A percentile compares a stretch with the other conserved stretches of the same genome.
Conservation (phyloP, 2,329 filamentous ascomycete species). For the Talaromyces sp. region DNA sequence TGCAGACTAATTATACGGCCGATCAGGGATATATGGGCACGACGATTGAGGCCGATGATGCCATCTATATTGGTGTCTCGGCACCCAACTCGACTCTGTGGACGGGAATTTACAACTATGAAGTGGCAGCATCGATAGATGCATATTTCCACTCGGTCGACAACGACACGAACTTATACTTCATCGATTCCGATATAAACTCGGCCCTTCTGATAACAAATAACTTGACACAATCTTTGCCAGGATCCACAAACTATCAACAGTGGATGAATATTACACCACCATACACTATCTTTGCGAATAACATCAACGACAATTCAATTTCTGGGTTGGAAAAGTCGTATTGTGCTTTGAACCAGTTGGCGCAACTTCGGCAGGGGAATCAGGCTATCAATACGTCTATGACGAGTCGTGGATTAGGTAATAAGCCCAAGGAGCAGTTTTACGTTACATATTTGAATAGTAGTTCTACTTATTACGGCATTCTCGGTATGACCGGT, state of each 20-base stretch:
- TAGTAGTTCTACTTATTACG: conserved; percentile 66
- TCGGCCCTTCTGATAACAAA: conserved; percentile 76
- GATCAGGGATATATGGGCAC: conserved; percentile 67
- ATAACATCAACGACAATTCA: conserved; percentile 56
- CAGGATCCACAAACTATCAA: conserved; percentile 49
- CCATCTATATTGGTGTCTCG: conserved; percentile 73
- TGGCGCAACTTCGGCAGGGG: conserved; percentile 63
- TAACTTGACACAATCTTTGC: conserved; percentile 55
- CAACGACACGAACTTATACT: conserved; percentile 59
- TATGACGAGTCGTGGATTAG: conserved; percentile 67
- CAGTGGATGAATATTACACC: conserved; percentile 58
- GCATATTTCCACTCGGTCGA: conserved; percentile 66
- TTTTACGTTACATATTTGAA: conserved; percentile 80
- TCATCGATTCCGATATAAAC: conserved; percentile 79
- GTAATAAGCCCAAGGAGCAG: conserved; percentile 74
- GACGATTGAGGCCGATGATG: conserved; percentile 57
- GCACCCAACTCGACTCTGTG: conserved; percentile 66
- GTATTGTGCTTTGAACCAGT: conserved; percentile 71
- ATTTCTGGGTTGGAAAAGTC: conserved; percentile 72
- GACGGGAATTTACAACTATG: conserved; percentile 69
- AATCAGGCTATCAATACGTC: conserved; percentile 56
- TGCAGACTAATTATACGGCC: conserved; percentile 51
- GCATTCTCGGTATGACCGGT: conserved; percentile 64
- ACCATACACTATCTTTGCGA: conserved; percentile 75
- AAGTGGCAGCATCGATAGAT: conserved; percentile 80